Percentiles rank a stretch among this genome's conserved stretches.
These are phyloP conservation scores for Termitomyces titanicus DNA, from an alignment of 768 basidiomycete genomes.

Conservation along the genomic window DNA sequence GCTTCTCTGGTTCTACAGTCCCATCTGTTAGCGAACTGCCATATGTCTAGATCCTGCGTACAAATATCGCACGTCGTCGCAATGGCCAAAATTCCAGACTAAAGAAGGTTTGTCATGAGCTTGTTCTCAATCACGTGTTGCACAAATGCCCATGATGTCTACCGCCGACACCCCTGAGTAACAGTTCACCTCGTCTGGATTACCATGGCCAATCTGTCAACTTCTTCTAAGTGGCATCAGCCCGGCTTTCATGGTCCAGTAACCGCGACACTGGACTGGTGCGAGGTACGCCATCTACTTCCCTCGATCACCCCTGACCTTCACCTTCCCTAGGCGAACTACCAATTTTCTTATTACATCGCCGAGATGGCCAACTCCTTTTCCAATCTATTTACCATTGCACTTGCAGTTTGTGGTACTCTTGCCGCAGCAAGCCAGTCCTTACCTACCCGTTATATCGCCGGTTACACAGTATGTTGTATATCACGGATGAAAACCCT, in stretches of 20 bases:
- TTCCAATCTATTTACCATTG: conserved; percentile 64
- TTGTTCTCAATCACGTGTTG: conserved; percentile 8
- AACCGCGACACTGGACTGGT: conserved; percentile 73
- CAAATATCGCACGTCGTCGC: neutral
- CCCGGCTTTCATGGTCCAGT: conserved; percentile 59
- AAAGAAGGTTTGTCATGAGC: neutral
- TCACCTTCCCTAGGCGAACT: conserved; percentile 51
- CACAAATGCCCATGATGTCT: neutral
- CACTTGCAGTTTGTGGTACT: conserved; percentile 47
- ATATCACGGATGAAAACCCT: neutral
- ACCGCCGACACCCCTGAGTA: no score
- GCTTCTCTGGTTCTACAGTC: neutral
- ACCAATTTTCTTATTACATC: conserved; percentile 73
- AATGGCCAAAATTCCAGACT: no score
- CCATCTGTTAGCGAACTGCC: neutral
- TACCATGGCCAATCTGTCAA: conserved; percentile 33
- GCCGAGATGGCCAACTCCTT: conserved; percentile 76
- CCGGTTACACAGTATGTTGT: conserved; percentile 37
- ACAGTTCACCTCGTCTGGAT: neutral
- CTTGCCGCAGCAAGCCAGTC: conserved; percentile 27
- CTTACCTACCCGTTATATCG: conserved; percentile 39
- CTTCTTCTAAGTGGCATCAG: conserved; percentile 29
- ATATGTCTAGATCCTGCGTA: neutral
- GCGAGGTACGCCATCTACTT: conserved; percentile 42
- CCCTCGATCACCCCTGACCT: neutral